These are phyloP conservation scores for Lycium barbarum DNA, from an alignment of 257 asterid species.

Conservation along the genomic window DNA sequence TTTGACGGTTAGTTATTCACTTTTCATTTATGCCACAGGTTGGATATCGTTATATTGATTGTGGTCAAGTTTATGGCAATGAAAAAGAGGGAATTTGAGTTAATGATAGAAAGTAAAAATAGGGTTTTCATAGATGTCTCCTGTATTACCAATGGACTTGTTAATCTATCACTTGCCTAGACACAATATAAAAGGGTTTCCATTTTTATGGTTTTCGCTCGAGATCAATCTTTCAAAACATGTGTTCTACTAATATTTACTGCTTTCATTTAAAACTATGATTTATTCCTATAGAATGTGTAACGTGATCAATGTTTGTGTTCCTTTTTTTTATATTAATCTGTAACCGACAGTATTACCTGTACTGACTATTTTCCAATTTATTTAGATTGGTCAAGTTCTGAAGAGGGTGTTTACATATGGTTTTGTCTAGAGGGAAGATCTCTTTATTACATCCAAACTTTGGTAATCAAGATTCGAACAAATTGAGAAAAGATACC, in stretches of 20 bases:
- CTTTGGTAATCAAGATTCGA: constrained; percentile 59
- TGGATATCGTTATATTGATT: constrained; percentile 47
- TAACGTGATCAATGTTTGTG: too few species aligned
- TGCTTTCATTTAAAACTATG: neutral
- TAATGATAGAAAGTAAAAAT: neutral
- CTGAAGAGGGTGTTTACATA: constrained; percentile 73
- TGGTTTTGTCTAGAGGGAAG: constrained; percentile 82
- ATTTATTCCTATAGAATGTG: too few species aligned
- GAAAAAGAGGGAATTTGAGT: constrained; percentile 42
- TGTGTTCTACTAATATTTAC: neutral
- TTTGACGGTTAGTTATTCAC: neutral
- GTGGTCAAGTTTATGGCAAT: constrained; percentile 40
- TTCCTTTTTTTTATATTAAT: too few species aligned
- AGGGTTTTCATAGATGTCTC: neutral
- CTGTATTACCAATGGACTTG: neutral
- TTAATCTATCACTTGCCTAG: neutral
- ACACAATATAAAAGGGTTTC: neutral
- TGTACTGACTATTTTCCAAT: neutral
- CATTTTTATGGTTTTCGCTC: too few species aligned
- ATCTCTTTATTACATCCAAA: constrained; percentile 81
- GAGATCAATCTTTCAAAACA: neutral
- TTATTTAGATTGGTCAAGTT: constrained; percentile 65
- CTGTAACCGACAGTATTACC: neutral
- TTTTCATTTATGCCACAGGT: constrained; percentile 26
- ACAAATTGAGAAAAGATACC: neutral